Conservation (phyloP, 495 filamentous ascomycete species). For the Penicillium alfredii region DNA sequence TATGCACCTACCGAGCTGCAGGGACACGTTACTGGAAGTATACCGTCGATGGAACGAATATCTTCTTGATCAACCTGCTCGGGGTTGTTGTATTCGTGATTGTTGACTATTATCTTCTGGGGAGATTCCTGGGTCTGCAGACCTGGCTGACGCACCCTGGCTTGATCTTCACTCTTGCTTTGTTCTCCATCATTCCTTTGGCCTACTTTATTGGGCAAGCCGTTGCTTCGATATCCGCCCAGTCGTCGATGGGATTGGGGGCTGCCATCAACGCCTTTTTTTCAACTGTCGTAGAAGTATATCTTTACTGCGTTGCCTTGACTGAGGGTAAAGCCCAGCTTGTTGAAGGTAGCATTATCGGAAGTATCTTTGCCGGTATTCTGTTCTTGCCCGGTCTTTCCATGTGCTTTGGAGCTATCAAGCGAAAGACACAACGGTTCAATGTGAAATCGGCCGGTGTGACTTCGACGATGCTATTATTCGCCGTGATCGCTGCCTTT, state of each 20-base stretch:
- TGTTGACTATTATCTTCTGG: slow-evolving; percentile 80
- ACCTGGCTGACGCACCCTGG: slow-evolving; percentile 70
- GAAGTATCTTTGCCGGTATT: slow-evolving; percentile 95
- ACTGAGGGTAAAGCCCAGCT: slow-evolving; percentile 87
- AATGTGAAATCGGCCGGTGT: slow-evolving; percentile 96
- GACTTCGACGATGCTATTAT: slow-evolving; percentile 96
- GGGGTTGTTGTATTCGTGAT: slow-evolving; percentile 86
- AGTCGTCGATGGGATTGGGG: slow-evolving; percentile 99
- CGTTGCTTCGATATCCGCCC: slow-evolving; percentile 97
- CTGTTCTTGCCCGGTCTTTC: slow-evolving; percentile 94
- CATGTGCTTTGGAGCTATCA: slow-evolving; percentile 98
- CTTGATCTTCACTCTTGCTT: slow-evolving; percentile 75
- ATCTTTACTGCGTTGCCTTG: slow-evolving; percentile 92
- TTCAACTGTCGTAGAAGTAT: slow-evolving; percentile 97
- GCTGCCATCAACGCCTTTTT: slow-evolving; percentile 98
- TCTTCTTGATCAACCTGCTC: slow-evolving; percentile 97
- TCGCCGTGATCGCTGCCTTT: slow-evolving; percentile 96
- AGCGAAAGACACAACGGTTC: slow-evolving; percentile 97
- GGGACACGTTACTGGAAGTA: slow-evolving; percentile 98
- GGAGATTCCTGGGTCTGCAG: slow-evolving; percentile 57
- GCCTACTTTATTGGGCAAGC: slow-evolving; percentile 99
- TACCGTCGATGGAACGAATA: slow-evolving; percentile 95
- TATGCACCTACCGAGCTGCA: slow-evolving; percentile 96
- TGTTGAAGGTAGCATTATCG: slow-evolving; percentile 94
- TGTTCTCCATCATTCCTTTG: slow-evolving; percentile 92